Conservation (phyloP, 768 basidiomycete genomes). For the Myochromella boudieri region DNA sequence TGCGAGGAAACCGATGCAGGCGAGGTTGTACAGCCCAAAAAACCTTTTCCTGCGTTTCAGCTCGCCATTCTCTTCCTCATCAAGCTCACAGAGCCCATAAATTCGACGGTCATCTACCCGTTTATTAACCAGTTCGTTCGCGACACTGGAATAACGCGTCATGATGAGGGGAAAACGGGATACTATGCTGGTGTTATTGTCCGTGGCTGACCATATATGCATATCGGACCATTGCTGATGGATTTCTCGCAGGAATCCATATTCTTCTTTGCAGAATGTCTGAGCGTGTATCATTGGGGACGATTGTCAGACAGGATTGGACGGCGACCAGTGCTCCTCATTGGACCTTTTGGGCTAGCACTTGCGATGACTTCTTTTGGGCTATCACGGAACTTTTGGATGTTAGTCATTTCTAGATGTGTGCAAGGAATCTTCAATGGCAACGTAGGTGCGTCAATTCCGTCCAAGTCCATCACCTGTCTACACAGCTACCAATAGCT, state of each 20-base stretch:
- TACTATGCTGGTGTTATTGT: constrained; percentile 50
- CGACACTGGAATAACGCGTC: constrained; percentile 40
- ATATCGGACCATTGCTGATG: neutral
- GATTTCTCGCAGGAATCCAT: constrained; percentile 30
- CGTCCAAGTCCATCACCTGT: neutral
- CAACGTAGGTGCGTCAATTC: constrained; percentile 24
- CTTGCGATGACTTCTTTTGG: constrained; percentile 34
- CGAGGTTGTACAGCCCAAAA: constrained; percentile 1
- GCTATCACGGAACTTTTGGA: constrained; percentile 29
- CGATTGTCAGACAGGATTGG: constrained; percentile 38
- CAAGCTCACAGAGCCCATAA: constrained; percentile 30
- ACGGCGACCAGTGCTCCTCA: constrained; percentile 31
- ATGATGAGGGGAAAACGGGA: constrained; percentile 39
- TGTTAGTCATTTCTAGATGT: constrained; percentile 26
- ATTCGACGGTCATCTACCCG: constrained; percentile 40
- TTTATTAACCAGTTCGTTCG: constrained; percentile 44
- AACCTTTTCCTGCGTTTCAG: constrained; percentile 23
- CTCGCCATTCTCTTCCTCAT: constrained; percentile 33
- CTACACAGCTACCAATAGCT: neutral
- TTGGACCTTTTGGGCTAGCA: constrained; percentile 32
- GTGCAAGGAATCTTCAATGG: constrained; percentile 26
- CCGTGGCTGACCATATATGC: constrained; percentile 10
- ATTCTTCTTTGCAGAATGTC: constrained; percentile 35
- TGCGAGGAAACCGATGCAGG: neutral
- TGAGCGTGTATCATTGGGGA: constrained; percentile 34